A percentile compares a stretch with the other conserved stretches of the same genome.
phyloP scores from a whole-genome alignment of 805 yeast genomes.

The Saturnispora dispora region DNA sequence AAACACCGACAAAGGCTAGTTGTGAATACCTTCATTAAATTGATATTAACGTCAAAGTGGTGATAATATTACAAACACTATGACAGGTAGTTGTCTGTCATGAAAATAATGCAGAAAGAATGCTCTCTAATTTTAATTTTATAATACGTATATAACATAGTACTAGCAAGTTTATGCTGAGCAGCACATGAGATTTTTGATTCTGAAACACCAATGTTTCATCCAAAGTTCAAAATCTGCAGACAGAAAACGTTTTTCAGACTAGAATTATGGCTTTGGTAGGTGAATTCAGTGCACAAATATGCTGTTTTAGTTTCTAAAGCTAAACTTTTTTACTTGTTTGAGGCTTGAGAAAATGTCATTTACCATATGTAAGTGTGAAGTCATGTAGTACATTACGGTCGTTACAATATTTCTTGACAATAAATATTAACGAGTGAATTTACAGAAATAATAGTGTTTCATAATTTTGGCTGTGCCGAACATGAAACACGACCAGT shows the following conservation, averaged over 20 bases:
- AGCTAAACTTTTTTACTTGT: too few relatives aligned
- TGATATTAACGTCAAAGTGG: too few relatives aligned
- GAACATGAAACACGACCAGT: background rate
- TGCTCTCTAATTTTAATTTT: too few relatives aligned
- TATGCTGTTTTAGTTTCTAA: too few relatives aligned
- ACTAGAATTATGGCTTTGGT: background rate
- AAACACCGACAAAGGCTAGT: background rate
- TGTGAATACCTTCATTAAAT: too few relatives aligned
- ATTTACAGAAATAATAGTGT: background rate
- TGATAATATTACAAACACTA: too few relatives aligned
- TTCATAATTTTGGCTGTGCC: slow-evolving; percentile 1
- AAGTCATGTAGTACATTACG: too few relatives aligned
- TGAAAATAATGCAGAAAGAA: too few relatives aligned
- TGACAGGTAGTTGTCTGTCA: too few relatives aligned
- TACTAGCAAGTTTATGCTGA: background rate
- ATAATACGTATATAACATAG: background rate
- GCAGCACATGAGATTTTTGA: background rate
- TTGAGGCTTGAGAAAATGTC: too few relatives aligned
- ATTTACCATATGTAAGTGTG: too few relatives aligned
- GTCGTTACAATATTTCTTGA: background rate
- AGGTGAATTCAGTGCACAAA: too few relatives aligned
- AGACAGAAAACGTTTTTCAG: background rate
- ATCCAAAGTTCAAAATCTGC: background rate
- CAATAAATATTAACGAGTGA: background rate
- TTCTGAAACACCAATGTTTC: background rate